phyloP scores from a whole-genome alignment of 306 rosid genomes.

The Malus orientalis region DNA sequence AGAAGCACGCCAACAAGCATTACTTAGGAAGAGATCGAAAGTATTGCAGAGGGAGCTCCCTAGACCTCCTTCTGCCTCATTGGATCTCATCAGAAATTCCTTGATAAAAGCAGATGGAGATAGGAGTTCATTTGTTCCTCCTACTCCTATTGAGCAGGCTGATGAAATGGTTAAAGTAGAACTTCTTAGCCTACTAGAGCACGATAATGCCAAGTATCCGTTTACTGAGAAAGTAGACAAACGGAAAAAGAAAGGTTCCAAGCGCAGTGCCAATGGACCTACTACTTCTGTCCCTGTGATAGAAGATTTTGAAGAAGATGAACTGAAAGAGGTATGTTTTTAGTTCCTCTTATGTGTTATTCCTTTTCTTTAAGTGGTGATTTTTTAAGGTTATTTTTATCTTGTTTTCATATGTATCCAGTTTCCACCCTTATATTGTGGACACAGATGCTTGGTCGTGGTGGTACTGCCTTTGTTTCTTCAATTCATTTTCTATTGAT shows the following conservation, averaged over 20 bases:
- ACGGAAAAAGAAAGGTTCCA: conserved; percentile 65
- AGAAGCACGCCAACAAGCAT: conserved; percentile 75
- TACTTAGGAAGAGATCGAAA: conserved; percentile 87
- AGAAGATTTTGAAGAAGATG: conserved; percentile 75
- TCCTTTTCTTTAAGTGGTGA: neutral
- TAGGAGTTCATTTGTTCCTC: conserved; percentile 94
- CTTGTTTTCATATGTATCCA: neutral
- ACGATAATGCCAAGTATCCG: conserved; percentile 83
- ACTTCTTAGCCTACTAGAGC: conserved; percentile 67
- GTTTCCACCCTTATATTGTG: neutral
- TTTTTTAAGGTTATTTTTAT: neutral
- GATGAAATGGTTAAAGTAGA: conserved; percentile 78
- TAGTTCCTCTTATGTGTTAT: conserved; percentile 4
- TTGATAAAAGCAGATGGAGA: conserved; percentile 81
- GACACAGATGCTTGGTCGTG: neutral
- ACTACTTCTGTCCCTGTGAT: conserved; percentile 42
- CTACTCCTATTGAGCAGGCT: conserved; percentile 81
- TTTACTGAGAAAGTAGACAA: conserved; percentile 54
- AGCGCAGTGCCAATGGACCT: conserved; percentile 48
- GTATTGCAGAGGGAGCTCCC: conserved; percentile 94
- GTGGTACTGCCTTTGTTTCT: neutral
- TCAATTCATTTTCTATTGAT: neutral
- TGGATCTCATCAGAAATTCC: conserved; percentile 71
- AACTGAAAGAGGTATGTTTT: conserved; percentile 53
- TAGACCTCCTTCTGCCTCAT: conserved; percentile 79